Conservation (phyloP, 768 basidiomycete species). For the Imleria badia region DNA sequence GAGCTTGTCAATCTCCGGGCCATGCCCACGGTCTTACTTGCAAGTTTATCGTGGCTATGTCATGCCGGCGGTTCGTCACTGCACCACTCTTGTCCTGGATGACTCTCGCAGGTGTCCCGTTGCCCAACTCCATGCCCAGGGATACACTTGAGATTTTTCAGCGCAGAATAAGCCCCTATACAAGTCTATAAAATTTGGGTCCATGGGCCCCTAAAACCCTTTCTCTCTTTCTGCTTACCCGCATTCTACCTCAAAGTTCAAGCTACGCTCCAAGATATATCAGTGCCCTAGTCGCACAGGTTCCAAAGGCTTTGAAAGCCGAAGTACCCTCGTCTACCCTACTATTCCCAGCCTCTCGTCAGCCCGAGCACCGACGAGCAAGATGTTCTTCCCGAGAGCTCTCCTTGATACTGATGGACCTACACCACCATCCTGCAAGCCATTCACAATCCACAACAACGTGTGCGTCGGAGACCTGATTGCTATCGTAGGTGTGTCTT, state of each 20-base stretch:
- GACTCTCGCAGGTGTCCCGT: neutral
- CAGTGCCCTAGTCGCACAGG: neutral
- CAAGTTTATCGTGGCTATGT: no score
- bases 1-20: no score
- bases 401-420: neutral
- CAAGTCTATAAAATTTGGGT: neutral
- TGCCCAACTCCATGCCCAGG: neutral
- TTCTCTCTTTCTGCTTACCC: neutral
- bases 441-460: constrained; percentile 4
- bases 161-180: neutral
- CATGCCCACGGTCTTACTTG: no score
- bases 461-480: constrained; percentile 27
- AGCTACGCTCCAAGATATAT: neutral
- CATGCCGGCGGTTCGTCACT: neutral
- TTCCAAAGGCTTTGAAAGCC: neutral
- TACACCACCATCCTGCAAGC: constrained; percentile 7
- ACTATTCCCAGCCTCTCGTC: neutral
- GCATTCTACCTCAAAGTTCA: neutral
- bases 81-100: no score
- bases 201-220: neutral
- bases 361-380: neutral
- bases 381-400: constrained; percentile 1
- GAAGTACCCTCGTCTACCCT: no score
- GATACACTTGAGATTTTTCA: neutral
- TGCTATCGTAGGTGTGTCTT: constrained; percentile 21